Percentiles rank a stretch among this genome's conserved stretches.
Conservation (phyloP, 441 rosid genomes). For the Erodium trifolium region DNA sequence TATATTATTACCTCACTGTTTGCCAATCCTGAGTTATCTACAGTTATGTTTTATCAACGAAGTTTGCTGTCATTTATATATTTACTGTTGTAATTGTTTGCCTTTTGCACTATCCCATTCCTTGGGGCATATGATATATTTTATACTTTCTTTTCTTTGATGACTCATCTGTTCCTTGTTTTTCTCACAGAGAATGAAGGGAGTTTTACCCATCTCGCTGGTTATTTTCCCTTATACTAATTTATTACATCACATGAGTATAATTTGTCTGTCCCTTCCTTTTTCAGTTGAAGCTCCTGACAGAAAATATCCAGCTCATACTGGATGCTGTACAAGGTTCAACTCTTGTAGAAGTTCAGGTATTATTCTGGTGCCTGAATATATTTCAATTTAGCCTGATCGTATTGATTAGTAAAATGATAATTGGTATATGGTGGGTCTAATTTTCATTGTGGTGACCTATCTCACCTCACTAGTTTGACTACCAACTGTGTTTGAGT, state of each 20-base stretch:
- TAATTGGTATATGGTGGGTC: neutral
- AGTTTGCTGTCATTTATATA: neutral
- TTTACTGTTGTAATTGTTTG: neutral
- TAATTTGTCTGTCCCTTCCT: constrained; percentile 8
- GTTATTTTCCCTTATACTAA: neutral
- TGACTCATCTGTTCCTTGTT: neutral
- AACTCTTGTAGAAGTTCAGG: constrained; percentile 23
- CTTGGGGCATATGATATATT: neutral
- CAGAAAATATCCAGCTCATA: constrained; percentile 13
- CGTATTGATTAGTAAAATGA: neutral
- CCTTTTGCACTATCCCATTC: neutral
- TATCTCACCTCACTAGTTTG: neutral
- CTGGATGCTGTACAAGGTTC: constrained; percentile 16
- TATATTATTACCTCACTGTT: neutral
- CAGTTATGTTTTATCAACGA: neutral
- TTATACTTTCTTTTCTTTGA: neutral
- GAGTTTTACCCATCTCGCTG: neutral
- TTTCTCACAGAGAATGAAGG: neutral
- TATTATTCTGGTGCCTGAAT: neutral
- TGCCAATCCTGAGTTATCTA: neutral
- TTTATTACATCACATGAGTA: neutral
- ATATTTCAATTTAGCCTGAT: neutral
- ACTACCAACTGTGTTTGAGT: neutral
- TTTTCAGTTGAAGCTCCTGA: constrained; percentile 13
- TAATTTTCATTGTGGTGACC: neutral